Base-by-base conservation (phyloP, 768 basidiomycete genomes). In the Lactifluus volemus region DNA sequence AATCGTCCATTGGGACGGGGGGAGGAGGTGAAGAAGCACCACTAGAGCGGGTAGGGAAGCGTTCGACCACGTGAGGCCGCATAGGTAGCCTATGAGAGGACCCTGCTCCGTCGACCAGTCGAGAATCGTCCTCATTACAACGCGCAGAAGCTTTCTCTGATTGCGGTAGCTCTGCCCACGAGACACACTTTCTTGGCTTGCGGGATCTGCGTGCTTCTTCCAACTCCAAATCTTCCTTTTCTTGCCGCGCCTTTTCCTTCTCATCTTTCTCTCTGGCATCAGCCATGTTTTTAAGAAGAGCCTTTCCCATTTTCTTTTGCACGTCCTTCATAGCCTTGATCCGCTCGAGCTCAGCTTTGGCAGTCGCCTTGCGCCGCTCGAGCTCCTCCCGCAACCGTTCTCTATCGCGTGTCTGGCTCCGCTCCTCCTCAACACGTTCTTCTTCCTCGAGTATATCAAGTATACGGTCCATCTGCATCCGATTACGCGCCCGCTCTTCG, bases 221-320 rank as follows among this genome's bases (percentile, higher is more conserved):
- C 25, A 54, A 51, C 21, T 56, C 53, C 32, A 62, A 38, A 7
- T 74, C 68, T 53, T 74, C 70, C 54, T 73, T 68, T 1, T 68
- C 70, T 52, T 70, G 66, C 17, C 58, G 70, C n/a, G 60, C 67
- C 58, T 69, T 65, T 39, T 69, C 74, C 53, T 72, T 71, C 32
- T 76, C 73, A 39, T 73, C 78, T 41, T 72, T 67, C 58, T 76
- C 75, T 54, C 71, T 75, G 17, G 75, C 71, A 49, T 77, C 71
- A 6, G 76, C 71, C 58, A 80, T 68, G 58, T 78, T 78, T 49
- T 71, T 70, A 44, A 90, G 60, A 42, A 91, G 75, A 0, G 86
- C 83, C 65, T 78, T 83, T 2, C 88, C 89, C 86, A 92, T 88
- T 73, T 83, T 88, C 76, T 83, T 86, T 70, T 89, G 87, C 69